phyloP scores from a whole-genome alignment of 2,329 filamentous ascomycete genomes.

The Diplodia intermedia region DNA sequence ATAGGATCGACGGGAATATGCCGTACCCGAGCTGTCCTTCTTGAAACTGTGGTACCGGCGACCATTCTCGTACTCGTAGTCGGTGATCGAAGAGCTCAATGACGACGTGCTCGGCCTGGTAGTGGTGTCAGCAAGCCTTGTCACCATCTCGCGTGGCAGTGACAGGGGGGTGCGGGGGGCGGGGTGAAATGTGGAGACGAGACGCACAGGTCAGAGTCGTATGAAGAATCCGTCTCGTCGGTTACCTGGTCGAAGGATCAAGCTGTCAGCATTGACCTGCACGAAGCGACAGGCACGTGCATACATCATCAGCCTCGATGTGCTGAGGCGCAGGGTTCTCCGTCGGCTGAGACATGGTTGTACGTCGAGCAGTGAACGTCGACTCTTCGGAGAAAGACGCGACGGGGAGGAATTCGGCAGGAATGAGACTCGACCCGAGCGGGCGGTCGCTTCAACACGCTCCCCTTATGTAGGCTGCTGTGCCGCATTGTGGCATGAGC shows the following conservation, averaged over 20 bases:
- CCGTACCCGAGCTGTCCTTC: neutral
- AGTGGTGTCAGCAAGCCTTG: neutral
- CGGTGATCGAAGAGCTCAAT: constrained; percentile 9
- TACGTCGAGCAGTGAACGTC: neutral
- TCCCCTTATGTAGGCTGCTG: neutral
- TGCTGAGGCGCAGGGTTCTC: constrained; percentile 11
- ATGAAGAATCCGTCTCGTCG: constrained; percentile 8
- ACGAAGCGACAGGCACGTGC: neutral
- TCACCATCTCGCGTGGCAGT: neutral
- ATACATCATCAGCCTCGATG: constrained; percentile 19
- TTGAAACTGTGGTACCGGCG: constrained; percentile 43
- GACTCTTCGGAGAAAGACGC: neutral
- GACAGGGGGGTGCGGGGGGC: neutral
- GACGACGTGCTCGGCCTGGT: constrained; percentile 6
- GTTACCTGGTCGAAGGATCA: neutral
- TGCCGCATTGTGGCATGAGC: constrained; percentile 9
- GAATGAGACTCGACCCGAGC: neutral
- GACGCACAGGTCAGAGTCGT: constrained; percentile 12
- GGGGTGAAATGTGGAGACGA: constrained; percentile 2
- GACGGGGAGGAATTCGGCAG: neutral
- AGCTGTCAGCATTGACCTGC: neutral
- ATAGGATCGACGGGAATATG: no score
- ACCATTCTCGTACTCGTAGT: constrained; percentile 30
- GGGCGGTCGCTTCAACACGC: neutral
- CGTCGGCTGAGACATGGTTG: neutral